These are phyloP conservation scores for Coemansia sp. DNA, from an alignment of 192 early-diverging fungal species.

Conservation along the genomic window DNA sequence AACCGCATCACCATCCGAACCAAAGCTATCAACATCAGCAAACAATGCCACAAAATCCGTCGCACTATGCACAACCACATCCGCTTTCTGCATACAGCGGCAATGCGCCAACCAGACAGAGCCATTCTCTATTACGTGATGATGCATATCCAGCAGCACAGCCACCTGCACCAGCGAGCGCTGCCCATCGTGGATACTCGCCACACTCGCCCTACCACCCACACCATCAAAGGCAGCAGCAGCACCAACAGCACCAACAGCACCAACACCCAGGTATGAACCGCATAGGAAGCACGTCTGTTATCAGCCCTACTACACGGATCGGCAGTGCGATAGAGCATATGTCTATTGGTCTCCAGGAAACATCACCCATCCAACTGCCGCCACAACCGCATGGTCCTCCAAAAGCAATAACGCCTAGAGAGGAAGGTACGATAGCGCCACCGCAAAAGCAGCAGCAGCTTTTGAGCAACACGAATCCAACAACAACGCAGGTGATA, in stretches of 20 bases:
- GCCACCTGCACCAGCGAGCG: neutral
- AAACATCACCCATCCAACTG: neutral
- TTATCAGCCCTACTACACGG: neutral
- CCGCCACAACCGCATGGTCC: neutral
- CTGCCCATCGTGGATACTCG: neutral
- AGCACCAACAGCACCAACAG: conserved; percentile 15
- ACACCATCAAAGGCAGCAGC: neutral
- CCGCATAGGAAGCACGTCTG: neutral
- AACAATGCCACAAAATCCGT: neutral
- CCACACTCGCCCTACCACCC: neutral
- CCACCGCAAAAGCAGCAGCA: neutral
- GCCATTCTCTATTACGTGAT: conserved; percentile 1
- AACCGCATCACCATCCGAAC: neutral
- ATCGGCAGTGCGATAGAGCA: conserved; percentile 10
- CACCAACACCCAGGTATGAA: conserved; percentile 8
- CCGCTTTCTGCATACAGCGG: neutral
- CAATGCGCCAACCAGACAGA: conserved; percentile 7
- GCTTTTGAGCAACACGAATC: neutral
- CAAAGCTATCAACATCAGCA: neutral
- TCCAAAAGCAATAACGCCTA: neutral
- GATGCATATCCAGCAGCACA: conserved; percentile 2
- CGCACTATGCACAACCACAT: neutral
- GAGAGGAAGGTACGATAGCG: neutral
- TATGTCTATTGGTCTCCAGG: neutral
- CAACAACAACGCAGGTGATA: too few species aligned